phyloP scores from a whole-genome alignment of 106 monocot species.

The Posidonia australis region DNA sequence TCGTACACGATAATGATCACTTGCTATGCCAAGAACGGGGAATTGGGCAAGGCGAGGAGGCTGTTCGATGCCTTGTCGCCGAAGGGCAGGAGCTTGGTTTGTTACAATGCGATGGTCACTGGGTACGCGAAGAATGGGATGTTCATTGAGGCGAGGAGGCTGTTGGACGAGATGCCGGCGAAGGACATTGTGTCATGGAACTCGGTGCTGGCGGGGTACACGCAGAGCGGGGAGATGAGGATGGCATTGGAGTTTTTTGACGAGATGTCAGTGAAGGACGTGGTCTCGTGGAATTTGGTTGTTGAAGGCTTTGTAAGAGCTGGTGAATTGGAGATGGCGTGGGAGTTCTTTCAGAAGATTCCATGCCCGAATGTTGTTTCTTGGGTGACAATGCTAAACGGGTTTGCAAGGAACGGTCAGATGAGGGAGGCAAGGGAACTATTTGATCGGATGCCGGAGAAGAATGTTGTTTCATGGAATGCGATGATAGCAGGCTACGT shows the following conservation, averaged over 20 bases:
- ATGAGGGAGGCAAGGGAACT: slow-evolving; percentile 29
- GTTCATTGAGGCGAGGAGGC: slow-evolving; percentile 23
- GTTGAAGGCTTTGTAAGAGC: slow-evolving; percentile 34
- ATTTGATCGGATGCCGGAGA: slow-evolving; percentile 52
- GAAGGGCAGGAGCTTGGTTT: slow-evolving; percentile 17
- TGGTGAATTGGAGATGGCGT: slow-evolving; percentile 29
- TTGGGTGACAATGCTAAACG: slow-evolving; percentile 54
- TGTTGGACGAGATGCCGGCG: slow-evolving; percentile 31
- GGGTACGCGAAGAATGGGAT: slow-evolving; percentile 40
- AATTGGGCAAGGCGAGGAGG: slow-evolving; percentile 24
- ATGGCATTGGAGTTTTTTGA: slow-evolving; percentile 30
- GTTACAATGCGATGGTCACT: slow-evolving; percentile 52
- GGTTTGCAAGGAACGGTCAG: slow-evolving; percentile 27
- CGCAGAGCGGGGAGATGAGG: slow-evolving; percentile 31
- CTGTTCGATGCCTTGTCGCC: slow-evolving; percentile 30
- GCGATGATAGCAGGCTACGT: slow-evolving; percentile 47
- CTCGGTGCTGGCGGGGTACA: slow-evolving; percentile 42
- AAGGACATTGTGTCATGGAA: slow-evolving; percentile 37
- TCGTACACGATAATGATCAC: slow-evolving; percentile 46
- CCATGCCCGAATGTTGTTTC: slow-evolving; percentile 36
- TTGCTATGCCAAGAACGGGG: slow-evolving; percentile 26
- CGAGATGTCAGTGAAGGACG: slow-evolving; percentile 32
- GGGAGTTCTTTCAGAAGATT: slow-evolving; percentile 24
- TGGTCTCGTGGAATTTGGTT: slow-evolving; percentile 56
- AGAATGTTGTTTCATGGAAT: slow-evolving; percentile 47